Base-by-base conservation (phyloP, 805 yeast species). In the Ogataea nakhonphanomensis region DNA sequence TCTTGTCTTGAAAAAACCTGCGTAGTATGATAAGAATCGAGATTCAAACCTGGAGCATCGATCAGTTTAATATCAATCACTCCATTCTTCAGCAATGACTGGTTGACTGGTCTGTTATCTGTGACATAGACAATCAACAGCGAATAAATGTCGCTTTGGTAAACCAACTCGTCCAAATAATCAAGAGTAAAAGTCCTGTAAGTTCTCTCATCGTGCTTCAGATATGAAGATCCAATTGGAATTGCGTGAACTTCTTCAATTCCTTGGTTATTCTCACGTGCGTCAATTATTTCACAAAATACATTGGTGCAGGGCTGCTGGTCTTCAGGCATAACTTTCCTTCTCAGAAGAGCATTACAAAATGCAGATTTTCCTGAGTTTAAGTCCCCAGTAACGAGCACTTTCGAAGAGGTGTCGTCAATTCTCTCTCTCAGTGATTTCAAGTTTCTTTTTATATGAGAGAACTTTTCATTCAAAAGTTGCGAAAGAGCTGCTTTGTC, bases 261-360 rank as follows among this genome's bases (percentile, higher is more conserved):
- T 12, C 82, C 78, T 29, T 71, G 66, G 35, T 48, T 50, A 57
- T 91, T 91, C 31, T 80, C 85, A 14, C 78, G 67, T 8, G 89
- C 87, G 60, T 93, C 96, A 22, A 86, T 69, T 7, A 95, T 91
- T 63, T 95, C 99, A 59, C 96, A 90, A 55, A 95, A 95, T 0
- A 93, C 96, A 46, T 86, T 81, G 0, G 99, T 93, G 55, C 97
- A 89, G 2, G 99, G 99, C 58, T 93, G 95, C 57, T 93, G 99
- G 62, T 93, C 99, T 55, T 85, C 95, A 0, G 99, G 99, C 34
- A 93, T 65, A 3, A 93, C 64, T 35, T 78, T 76, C 37, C 93
- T 73, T 50, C 90, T 71, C 44, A 93, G 65, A 29, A 93, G 67
- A 1, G 96, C 91, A 58, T 93, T 93, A 63, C 99, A 93, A 54